A percentile compares a stretch with the other conserved stretches of the same genome.
These are phyloP conservation scores for Eragrostis nindensis DNA, from an alignment of 176 grass and related monocot genomes.

Conservation along the genomic window DNA sequence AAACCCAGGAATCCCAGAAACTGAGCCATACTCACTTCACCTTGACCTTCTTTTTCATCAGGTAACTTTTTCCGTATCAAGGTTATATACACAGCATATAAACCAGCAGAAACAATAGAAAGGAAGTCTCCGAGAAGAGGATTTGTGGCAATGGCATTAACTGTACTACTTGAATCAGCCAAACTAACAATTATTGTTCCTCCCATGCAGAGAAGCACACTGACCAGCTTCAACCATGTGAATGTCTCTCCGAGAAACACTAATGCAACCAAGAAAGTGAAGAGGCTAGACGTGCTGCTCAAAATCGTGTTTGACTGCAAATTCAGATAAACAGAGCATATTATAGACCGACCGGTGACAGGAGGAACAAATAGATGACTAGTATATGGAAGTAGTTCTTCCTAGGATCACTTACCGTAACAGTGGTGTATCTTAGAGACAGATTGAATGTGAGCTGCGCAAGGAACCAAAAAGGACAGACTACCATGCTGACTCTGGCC, in stretches of 20 bases:
- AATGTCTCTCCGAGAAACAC: constrained; percentile 90
- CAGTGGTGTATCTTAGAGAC: constrained; percentile 96
- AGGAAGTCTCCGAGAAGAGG: constrained; percentile 87
- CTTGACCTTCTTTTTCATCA: constrained; percentile 94
- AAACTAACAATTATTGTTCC: constrained; percentile 96
- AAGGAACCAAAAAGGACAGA: constrained; percentile 96
- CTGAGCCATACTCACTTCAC: constrained; percentile 91
- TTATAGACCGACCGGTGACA: constrained; percentile 22
- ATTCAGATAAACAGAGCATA: constrained; percentile 29
- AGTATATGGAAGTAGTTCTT: constrained; percentile 12
- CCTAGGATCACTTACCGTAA: constrained; percentile 66
- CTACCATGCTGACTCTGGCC: constrained; percentile 82
- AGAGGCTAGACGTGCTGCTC: constrained; percentile 95
- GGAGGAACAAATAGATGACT: constrained; percentile 2
- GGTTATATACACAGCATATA: constrained; percentile 93
- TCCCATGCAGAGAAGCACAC: constrained; percentile 95
- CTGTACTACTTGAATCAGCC: constrained; percentile 63
- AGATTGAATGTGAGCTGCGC: constrained; percentile 96
- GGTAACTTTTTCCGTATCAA: constrained; percentile 91
- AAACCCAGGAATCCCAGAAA: constrained; percentile 91
- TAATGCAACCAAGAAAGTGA: constrained; percentile 94
- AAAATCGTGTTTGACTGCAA: constrained; percentile 97
- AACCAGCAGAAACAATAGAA: constrained; percentile 80
- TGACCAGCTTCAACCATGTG: constrained; percentile 87
- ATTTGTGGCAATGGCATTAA: constrained; percentile 75